Base-by-base conservation (phyloP, 1,284 basidiomycete species). In the Boletus semigastroideus region DNA sequence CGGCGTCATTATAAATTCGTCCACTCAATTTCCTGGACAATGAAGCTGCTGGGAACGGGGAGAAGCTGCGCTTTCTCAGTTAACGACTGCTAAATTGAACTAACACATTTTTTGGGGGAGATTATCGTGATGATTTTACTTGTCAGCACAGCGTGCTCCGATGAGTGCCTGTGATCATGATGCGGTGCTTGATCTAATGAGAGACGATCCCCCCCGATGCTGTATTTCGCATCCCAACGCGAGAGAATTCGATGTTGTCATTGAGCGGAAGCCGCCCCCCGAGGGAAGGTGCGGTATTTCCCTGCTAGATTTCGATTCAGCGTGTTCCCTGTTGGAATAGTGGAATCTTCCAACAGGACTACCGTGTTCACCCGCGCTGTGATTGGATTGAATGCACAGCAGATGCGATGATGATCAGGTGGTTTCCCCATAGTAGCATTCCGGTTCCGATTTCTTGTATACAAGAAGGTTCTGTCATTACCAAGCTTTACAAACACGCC, bases 381-480 rank as follows among this genome's bases (percentile, higher is more conserved):
- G 42, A 48, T 42, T 19, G 28, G 36, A 48, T 40, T 36, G 40
- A 19, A 46, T 42, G 10, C 30, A 49, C 27, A 11, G 30, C 27
- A n/a, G 37, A 25, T 20, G 13, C 31, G 20, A 39, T 25, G 25
- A 34, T 25, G 16, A 25, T 49, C 27, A 39, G 22, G 42, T 40
- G 42, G 33, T 33, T 33, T 43, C 46, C 31, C 36, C 13, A 11
- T 17, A 17, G 22, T 30, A 46, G 30, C 14, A 22, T 17, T 34
- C 41, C 48, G 49, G 39, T 27, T 40, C 56, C 44, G 53, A 58
- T 36, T 16, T 12, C n/a, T n/a, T n/a, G n/a, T n/a, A n/a, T n/a
- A 42, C 41, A 48, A 51, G 33, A 58, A 46, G 36, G 50, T 47
- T 55, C 34, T 38, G 44, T 30, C 49, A 52, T 34, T 13, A 51